phyloP scores from a whole-genome alignment of 257 asterid species.

The Fraxinus americana region DNA sequence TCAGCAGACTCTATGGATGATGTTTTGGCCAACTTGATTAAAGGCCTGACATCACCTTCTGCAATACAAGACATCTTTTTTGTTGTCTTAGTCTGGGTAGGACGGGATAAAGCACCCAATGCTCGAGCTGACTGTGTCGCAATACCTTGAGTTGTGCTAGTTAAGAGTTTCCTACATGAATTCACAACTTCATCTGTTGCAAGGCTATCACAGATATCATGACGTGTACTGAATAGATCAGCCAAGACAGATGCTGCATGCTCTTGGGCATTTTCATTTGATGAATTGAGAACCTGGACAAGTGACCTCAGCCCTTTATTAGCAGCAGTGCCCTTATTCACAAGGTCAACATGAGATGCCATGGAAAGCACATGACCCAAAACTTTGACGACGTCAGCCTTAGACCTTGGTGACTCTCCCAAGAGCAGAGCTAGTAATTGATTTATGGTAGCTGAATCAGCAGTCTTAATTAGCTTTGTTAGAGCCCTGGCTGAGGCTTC shows the following conservation, averaged over 20 bases:
- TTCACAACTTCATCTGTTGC: conserved; percentile 69
- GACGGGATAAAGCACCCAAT: conserved; percentile 73
- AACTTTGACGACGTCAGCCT: conserved; percentile 61
- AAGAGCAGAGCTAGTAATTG: conserved; percentile 65
- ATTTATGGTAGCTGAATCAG: conserved; percentile 60
- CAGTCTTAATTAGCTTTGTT: conserved; percentile 50
- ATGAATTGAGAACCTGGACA: conserved; percentile 73
- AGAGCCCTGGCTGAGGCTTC: conserved; percentile 68
- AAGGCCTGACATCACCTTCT: conserved; percentile 69
- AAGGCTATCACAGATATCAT: conserved; percentile 70
- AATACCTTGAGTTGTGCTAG: conserved; percentile 61
- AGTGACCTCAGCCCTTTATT: conserved; percentile 77
- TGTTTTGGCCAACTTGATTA: conserved; percentile 73
- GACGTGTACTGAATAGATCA: conserved; percentile 59
- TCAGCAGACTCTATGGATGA: conserved; percentile 75
- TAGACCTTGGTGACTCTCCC: conserved; percentile 68
- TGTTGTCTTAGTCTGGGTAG: conserved; percentile 43
- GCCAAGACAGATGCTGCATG: conserved; percentile 74
- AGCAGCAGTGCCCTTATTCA: conserved; percentile 54
- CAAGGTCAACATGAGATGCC: conserved; percentile 70
- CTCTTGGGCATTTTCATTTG: conserved; percentile 69
- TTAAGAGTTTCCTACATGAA: conserved; percentile 63
- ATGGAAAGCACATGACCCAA: conserved; percentile 80
- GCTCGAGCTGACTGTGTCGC: conserved; percentile 78
- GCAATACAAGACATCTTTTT: conserved; percentile 58